Evolutionary conservation across 1,284 basidiomycete genomes (phyloP).

Genomic region (Cryptococcus sp.): DNA sequence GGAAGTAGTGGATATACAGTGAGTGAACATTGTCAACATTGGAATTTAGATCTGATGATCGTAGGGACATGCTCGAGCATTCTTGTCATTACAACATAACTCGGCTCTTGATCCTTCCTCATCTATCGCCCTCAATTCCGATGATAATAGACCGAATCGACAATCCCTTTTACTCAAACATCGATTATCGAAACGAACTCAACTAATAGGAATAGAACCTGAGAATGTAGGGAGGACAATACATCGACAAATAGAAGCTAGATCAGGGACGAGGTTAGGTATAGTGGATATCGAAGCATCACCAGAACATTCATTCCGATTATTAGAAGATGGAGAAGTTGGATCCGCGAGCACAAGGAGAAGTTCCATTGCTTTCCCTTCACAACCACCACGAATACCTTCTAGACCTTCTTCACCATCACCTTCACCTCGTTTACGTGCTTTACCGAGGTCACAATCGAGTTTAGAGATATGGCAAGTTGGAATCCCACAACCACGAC

Average conservation of each 20-base stretch:
- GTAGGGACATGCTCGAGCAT: slow-evolving; percentile 41
- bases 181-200: slow-evolving; percentile 9
- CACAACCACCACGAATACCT: slow-evolving; percentile 1
- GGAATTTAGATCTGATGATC: not conserved
- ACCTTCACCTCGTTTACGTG: slow-evolving; percentile 5
- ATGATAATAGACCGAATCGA: slow-evolving; percentile 17
- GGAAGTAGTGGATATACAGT: slow-evolving; percentile 42
- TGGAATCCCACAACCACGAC: slow-evolving; percentile 15
- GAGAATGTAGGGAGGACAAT: slow-evolving; percentile 3
- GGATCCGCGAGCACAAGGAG: slow-evolving; percentile 5
- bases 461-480: slow-evolving; percentile 22
- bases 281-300: slow-evolving; percentile 6
- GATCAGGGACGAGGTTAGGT: not conserved
- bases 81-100: slow-evolving; percentile 35
- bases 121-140: slow-evolving; percentile 10
- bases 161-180: slow-evolving; percentile 12
- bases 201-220: slow-evolving; percentile 20
- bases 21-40: slow-evolving; percentile 3
- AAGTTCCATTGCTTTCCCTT: slow-evolving; percentile 18
- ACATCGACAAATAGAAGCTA: slow-evolving; percentile 4
- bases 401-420: not conserved
- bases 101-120: slow-evolving; percentile 24
- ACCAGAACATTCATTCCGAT: not conserved
- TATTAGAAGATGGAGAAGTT: slow-evolving; percentile 2
- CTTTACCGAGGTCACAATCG: slow-evolving; percentile 13